Evolutionary conservation across 2,329 filamentous ascomycete genomes (phyloP), one percentile per base, ranked within the genome.

Genomic region (Aspergillus sp.): DNA sequence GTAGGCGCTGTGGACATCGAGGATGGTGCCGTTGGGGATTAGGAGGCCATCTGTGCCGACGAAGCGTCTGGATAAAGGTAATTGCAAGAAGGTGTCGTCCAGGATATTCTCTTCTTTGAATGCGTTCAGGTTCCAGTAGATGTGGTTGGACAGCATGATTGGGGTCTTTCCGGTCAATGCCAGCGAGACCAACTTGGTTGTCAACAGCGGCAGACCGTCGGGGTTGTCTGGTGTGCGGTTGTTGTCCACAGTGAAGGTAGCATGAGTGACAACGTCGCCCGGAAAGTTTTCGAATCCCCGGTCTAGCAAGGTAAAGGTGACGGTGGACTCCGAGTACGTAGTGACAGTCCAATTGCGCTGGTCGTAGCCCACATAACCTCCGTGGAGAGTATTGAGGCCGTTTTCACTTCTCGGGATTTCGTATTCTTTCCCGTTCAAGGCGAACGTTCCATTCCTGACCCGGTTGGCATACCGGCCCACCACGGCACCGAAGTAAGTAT

Each of bases 11-110:
- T 90, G 87, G 53, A 88, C 82, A 1, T 82, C 83, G 35, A 82
- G 80, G 54, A 96, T 85, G 47, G 86, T 80, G 39, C 87, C 87
- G 0, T 84, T 89, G 0, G 86, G 87, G 48, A 90, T 84, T 13
- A 88, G 73, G 49, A 88, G 87, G 51, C 76, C 78, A 66, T 78
- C 74, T 9, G 69, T 66, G 13, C 60, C 67, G 49, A 79, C 67
- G 51, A 68, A 70, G 42, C 75, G 73, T 22, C 60, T 57, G 6
- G 73, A 69, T 25, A 74, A 64, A 4, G 74, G 74, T 54, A 76
- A 60, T 39, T 74, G 69, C 39, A 76, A 51, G 35, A 57, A 66
- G 12, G 71, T 74, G 42, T 74, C 60, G 6, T 75, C 64, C 13
- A 75, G 56, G 45, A 75, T 61, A 23, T 62, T 71, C 3, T 61